Percentiles rank a stretch among this genome's conserved stretches.
Conservation (phyloP, 129 eudicot species). For the Flaveria brownii region DNA sequence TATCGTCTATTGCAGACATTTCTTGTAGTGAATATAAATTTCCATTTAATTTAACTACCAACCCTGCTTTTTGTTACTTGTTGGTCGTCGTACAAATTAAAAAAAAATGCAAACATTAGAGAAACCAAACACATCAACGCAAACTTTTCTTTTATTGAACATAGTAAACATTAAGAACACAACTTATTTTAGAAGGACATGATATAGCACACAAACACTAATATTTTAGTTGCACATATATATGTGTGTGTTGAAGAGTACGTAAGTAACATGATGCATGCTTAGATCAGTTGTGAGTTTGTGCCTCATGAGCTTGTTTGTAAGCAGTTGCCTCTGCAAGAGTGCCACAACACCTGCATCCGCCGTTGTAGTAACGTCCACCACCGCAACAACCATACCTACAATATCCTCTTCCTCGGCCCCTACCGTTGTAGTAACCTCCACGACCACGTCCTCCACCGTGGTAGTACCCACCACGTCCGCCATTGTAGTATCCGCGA, state of each 20-base stretch:
- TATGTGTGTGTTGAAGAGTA: neutral
- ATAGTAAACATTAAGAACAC: neutral
- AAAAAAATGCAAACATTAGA: no score
- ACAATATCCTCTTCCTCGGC: conserved; percentile 29
- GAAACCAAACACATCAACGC: no score
- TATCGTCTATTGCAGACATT: no score
- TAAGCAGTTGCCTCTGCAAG: conserved; percentile 31
- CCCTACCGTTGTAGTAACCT: conserved; percentile 19
- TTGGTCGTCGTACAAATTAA: no score
- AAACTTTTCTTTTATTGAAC: neutral
- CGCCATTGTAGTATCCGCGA: neutral
- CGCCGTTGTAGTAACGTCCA: conserved; percentile 30
- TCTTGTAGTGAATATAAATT: no score
- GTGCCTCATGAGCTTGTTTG: conserved; percentile 31
- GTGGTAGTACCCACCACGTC: neutral
- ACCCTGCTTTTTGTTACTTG: no score
- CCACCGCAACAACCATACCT: conserved; percentile 36
- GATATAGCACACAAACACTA: neutral
- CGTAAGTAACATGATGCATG: conserved; percentile 5
- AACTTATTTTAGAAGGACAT: neutral
- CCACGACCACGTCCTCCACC: conserved; percentile 5
- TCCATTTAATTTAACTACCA: no score
- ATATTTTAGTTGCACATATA: neutral
- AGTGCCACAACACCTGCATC: conserved; percentile 40
- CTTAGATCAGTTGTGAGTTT: conserved; percentile 31